Percentiles rank a stretch among this genome's conserved stretches.
These are phyloP conservation scores for Cladosporium oxysporum DNA, from an alignment of 2,329 filamentous ascomycete genomes.

Conservation along the genomic window DNA sequence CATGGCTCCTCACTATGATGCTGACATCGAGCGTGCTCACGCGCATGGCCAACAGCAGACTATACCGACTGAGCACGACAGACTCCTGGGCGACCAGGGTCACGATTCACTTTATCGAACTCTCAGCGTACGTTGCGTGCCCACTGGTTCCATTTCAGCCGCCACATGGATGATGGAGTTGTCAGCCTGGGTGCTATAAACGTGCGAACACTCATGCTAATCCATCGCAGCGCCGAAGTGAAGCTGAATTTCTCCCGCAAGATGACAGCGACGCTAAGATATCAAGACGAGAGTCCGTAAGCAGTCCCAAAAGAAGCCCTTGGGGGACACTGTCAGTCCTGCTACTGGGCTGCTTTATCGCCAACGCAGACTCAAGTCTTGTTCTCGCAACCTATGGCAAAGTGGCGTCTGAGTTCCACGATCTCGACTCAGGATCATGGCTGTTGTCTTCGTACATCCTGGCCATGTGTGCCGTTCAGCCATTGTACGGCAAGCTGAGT, in stretches of 20 bases:
- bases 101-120: constrained; percentile 26
- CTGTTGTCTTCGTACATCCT: constrained; percentile 48
- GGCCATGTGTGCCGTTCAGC: constrained; percentile 44
- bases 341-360: constrained; percentile 61
- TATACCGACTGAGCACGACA: neutral
- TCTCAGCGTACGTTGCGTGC: constrained; percentile 24
- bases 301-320: constrained; percentile 22
- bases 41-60: neutral
- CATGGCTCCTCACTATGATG: constrained; percentile 7
- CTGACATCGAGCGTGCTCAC: neutral
- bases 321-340: constrained; percentile 36
- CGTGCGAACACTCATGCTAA: constrained; percentile 1
- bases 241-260: constrained; percentile 26
- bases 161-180: neutral
- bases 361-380: constrained; percentile 64
- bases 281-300: constrained; percentile 18
- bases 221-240: constrained; percentile 21
- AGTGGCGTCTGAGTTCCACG: constrained; percentile 50
- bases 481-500: constrained; percentile 48
- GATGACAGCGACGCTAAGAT: constrained; percentile 29
- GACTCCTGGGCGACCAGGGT: constrained; percentile 19
- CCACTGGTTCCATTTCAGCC: neutral
- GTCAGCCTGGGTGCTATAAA: neutral
- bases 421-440: constrained; percentile 46
- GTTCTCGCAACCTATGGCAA: constrained; percentile 66